A percentile compares a stretch with the other conserved stretches of the same genome.
Conservation (phyloP, 805 yeast genomes). For the Hyphopichia homilentoma region DNA sequence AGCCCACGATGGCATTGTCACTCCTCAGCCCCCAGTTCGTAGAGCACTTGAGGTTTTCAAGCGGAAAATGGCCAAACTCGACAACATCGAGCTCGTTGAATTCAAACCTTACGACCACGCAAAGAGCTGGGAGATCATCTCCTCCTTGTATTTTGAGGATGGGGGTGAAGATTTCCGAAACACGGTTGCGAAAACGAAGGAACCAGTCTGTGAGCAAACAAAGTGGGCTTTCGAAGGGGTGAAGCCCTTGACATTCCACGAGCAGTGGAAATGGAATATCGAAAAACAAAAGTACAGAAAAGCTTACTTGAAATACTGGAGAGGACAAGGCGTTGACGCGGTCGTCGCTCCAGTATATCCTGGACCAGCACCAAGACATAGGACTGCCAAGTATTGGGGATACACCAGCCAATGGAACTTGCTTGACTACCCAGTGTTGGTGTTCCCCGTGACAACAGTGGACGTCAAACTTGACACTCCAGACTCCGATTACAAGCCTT, state of each 20-base stretch:
- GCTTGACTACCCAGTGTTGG: constrained; percentile 15
- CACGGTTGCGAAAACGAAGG: constrained; percentile 8
- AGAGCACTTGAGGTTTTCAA: constrained; percentile 8
- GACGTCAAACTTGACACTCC: constrained; percentile 10
- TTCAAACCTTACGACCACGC: constrained; percentile 11
- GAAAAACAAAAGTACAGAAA: constrained; percentile 13
- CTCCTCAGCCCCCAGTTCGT: constrained; percentile 15
- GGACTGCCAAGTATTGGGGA: constrained; percentile 18
- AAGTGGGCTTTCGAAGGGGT: constrained; percentile 10
- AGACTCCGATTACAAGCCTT: constrained; percentile 10
- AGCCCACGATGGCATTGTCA: constrained; percentile 11
- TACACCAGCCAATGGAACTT: constrained; percentile 17
- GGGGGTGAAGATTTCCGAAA: constrained; percentile 13
- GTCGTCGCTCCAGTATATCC: constrained; percentile 15
- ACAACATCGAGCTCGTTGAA: constrained; percentile 7
- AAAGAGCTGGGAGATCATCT: constrained; percentile 7
- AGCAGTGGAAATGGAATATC: constrained; percentile 13
- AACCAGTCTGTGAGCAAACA: constrained; percentile 11
- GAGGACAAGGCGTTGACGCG: constrained; percentile 5
- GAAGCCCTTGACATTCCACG: constrained; percentile 7
- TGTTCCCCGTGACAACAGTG: constrained; percentile 13
- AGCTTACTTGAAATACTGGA: constrained; percentile 13
- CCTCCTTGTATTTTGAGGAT: constrained; percentile 12
- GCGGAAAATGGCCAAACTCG: neutral
- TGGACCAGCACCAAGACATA: constrained; percentile 13